These are phyloP conservation scores for Trichoderma asperellum DNA, from an alignment of 2,329 filamentous ascomycete species.

Conservation along the genomic window DNA sequence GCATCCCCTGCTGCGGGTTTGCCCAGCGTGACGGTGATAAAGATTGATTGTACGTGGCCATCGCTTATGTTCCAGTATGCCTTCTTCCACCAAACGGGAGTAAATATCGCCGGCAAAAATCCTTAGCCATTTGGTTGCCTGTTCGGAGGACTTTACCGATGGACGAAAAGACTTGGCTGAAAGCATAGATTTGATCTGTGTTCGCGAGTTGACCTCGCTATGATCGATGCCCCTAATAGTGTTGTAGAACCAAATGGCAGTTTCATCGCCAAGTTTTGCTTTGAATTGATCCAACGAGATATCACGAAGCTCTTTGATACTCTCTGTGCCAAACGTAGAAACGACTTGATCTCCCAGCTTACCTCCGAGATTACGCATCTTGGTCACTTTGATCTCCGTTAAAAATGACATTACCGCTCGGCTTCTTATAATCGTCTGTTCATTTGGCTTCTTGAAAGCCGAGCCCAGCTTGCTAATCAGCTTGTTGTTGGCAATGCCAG, in stretches of 20 bases:
- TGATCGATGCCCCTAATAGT: slow-evolving; percentile 83
- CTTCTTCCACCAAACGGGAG: slow-evolving; percentile 86
- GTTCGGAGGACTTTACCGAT: slow-evolving; percentile 74
- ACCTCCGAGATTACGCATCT: slow-evolving; percentile 92
- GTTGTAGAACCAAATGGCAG: slow-evolving; percentile 81
- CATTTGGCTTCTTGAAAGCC: slow-evolving; percentile 88
- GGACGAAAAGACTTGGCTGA: slow-evolving; percentile 95
- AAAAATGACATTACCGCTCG: slow-evolving; percentile 81
- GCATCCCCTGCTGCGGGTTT: slow-evolving; percentile 73
- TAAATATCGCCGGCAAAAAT: slow-evolving; percentile 94
- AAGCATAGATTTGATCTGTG: slow-evolving; percentile 95
- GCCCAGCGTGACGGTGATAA: slow-evolving; percentile 74
- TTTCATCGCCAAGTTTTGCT: slow-evolving; percentile 78
- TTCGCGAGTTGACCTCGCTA: slow-evolving; percentile 87
- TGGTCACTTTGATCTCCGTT: slow-evolving; percentile 85
- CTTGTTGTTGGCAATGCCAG: slow-evolving; percentile 87
- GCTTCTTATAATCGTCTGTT: slow-evolving; percentile 91
- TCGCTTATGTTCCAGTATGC: slow-evolving; percentile 82
- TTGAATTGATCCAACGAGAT: slow-evolving; percentile 77
- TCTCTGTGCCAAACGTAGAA: slow-evolving; percentile 79
- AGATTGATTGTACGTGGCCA: slow-evolving; percentile 84
- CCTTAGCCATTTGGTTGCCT: slow-evolving; percentile 81
- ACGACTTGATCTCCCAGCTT: slow-evolving; percentile 89
- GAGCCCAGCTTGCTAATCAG: slow-evolving; percentile 94
- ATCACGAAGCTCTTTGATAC: slow-evolving; percentile 72